Evolutionary conservation across 768 basidiomycete species (phyloP).

Genomic region (Boletus huronensis): DNA sequence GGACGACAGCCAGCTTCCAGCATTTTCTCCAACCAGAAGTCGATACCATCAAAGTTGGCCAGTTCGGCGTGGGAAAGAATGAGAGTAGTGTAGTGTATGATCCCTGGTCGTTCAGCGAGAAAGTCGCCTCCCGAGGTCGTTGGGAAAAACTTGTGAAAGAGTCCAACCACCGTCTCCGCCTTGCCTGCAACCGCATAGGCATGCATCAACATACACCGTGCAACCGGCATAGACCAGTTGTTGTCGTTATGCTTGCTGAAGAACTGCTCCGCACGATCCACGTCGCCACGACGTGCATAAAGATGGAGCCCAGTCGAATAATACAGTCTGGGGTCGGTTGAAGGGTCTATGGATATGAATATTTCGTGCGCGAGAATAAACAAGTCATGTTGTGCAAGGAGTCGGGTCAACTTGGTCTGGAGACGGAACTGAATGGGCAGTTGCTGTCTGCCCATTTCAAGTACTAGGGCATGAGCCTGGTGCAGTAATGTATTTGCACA

Average conservation of each 20-base stretch:
- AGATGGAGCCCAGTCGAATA: conserved; percentile 50
- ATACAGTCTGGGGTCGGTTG: conserved; percentile 15
- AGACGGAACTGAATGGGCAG: conserved; percentile 29
- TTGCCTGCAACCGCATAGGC: conserved; percentile 49
- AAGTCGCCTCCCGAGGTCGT: conserved; percentile 24
- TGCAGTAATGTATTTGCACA: conserved; percentile 31
- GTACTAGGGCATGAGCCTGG: conserved; percentile 40
- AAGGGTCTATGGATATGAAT: conserved; percentile 34
- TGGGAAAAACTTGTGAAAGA: conserved; percentile 59
- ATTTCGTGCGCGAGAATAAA: conserved; percentile 44
- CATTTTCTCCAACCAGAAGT: conserved; percentile 54
- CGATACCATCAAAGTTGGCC: conserved; percentile 47
- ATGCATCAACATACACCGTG: conserved; percentile 50
- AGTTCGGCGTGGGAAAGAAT: conserved; percentile 50
- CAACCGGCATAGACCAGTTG: conserved; percentile 24
- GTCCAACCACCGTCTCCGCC: conserved; percentile 37
- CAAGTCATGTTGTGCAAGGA: conserved; percentile 38
- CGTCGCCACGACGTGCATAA: conserved; percentile 50
- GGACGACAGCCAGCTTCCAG: conserved; percentile 46
- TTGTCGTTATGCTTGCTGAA: conserved; percentile 37
- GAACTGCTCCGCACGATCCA: conserved; percentile 39
- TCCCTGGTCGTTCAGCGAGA: conserved; percentile 37
- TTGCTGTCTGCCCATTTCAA: conserved; percentile 38
- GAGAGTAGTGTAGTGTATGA: conserved; percentile 53
- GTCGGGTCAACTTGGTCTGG: conserved; percentile 38